Base-by-base conservation (phyloP, 345 rosid species). In the Salix viminalis region DNA sequence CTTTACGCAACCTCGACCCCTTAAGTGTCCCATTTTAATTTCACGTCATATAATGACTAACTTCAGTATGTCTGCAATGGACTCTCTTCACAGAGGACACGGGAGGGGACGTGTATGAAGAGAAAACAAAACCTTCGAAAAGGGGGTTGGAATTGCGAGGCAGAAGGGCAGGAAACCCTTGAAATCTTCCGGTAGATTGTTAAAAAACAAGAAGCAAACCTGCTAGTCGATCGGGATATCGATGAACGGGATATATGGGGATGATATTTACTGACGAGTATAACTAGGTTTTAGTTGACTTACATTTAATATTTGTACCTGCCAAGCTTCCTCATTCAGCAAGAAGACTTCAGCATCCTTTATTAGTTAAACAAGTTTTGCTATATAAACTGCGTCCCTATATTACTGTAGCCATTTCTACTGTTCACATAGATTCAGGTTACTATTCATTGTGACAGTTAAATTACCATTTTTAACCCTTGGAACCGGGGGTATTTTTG, bases 121-220 rank as follows among this genome's bases (percentile, higher is more conserved):
- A 89, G 98, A 73, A 96, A 87, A 72, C 84, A 97, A 75, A 76
- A 83, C 99, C 98, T 74, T 96, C 99, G 5, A 97, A 94, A 87
- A 96, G 94, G 85, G 98, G 95, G 79, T 80, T 96, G 85, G 97
- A 88, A 84, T 83, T 93, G 87, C 99, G 1, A 91, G 82, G 99
- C 95, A 90, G 89, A 94, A 90, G 89, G 93, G 87, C 54, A 86
- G 84, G 85, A 93, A 89, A 79, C 98, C 97, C 39, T 71, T 82
- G 79, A 83, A 79, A 84, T 19, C 92, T 62, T 85, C 92, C 42
- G 83, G 90, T 82, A 87, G 86, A 85, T 74, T 79, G 80, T 87
- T 87, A 87, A 65, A 91, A 88, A 89, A 73, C 75, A 62, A 92
- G 84, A 83, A 76, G 52, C 81, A 91, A 89, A 90, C 26, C 74